Evolutionary conservation across 2,329 filamentous ascomycete species (phyloP).

Genomic region (Beauveria sp.): DNA sequence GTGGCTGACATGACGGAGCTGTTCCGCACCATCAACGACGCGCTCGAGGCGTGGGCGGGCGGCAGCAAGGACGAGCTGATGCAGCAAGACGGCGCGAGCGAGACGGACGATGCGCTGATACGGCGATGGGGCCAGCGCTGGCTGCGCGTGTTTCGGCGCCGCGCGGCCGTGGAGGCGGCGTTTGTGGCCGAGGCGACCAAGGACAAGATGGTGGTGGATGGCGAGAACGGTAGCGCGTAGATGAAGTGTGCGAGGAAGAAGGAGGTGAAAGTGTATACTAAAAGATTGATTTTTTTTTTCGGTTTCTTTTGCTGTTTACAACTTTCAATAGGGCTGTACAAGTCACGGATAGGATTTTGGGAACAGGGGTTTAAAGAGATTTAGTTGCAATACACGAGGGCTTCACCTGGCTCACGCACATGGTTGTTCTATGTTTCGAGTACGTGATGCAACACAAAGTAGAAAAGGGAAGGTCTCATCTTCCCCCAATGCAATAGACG

Average conservation of each 20-base stretch:
- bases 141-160: conserved; percentile 75
- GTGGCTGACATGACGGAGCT: conserved; percentile 67
- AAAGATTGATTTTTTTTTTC: too few species aligned
- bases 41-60: conserved; percentile 61
- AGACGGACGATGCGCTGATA: conserved; percentile 56
- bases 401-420: too few species aligned
- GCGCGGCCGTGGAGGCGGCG: conserved; percentile 78
- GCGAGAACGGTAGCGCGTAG: background rate
- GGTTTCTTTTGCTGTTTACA: too few species aligned
- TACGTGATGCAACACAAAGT: too few species aligned
- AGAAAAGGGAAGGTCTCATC: too few species aligned
- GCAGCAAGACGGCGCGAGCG: conserved; percentile 55
- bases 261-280: too few species aligned
- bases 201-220: conserved; percentile 9
- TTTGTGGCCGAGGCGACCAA: conserved; percentile 28
- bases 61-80: conserved; percentile 70
- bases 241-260: background rate
- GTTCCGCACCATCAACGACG: conserved; percentile 74
- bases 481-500: too few species aligned
- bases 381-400: too few species aligned
- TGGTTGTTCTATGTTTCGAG: too few species aligned
- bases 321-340: too few species aligned
- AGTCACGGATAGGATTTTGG: too few species aligned
- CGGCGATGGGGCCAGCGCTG: conserved; percentile 78
- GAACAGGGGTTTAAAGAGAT: too few species aligned